Base-by-base conservation (phyloP, 345 rosid genomes). In the Pugionium cornutum region DNA sequence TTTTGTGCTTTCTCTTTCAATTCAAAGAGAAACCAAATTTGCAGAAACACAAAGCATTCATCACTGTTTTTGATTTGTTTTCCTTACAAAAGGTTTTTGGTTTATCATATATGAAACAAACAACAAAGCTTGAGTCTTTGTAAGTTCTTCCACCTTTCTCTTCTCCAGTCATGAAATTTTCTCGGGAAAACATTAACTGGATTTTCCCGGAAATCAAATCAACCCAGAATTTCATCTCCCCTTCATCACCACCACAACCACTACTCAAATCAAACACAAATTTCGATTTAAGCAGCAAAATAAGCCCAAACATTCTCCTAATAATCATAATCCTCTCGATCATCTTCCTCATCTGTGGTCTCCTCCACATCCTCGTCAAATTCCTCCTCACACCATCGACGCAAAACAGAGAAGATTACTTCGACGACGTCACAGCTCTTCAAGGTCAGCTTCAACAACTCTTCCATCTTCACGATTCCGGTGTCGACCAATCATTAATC, bases 361-460 rank as follows among this genome's bases (percentile, higher is more conserved):
- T 94, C 76, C 81, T 90, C 67, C 96, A 94, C 72, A 95, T 94
- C n/a, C 74, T 94, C 4, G 77, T 88, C n/a, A 80, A 95, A 18
- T 18, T 18, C 18, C 18, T 18, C 18, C 18, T 18, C 18, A 18
- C 18, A 18, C 18, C 18, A 18, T 56, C 75, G 4, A 67, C 3
- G 10, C 82, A 88, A 68, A 89, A 82, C 51, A 79, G 83, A 31
- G 95, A 83, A 25, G 96, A 83, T 50, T 33, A 74, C 73, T 52
- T 60, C 8, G 53, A 67, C 53, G 70, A 64, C 58, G 89, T 81
- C 55, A 90, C 96, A 68, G 88, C 87, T 65, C 82, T 94, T 71
- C 96, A 94, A 76, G 97, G 99, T 31, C 99, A 82, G 70, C 78
- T 94, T 75, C 99, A 88, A 72, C 97, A 94, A 58, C 89, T 18